Percentiles rank a stretch among this genome's conserved stretches.
Evolutionary conservation across 306 rosid species (phyloP).

Genomic region (Urtica urens): DNA sequence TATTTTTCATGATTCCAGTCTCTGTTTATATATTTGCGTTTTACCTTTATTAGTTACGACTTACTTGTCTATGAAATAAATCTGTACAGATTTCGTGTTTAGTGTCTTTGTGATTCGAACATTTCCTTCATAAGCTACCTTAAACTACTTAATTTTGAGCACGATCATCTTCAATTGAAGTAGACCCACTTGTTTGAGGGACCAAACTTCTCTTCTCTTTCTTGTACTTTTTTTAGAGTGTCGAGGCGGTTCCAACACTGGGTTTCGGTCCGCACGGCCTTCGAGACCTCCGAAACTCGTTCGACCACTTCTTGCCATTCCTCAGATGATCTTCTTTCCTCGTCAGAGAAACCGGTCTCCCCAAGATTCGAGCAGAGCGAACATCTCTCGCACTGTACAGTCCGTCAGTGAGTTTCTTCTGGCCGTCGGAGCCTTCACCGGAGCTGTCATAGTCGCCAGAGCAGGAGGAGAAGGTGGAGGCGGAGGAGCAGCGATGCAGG

Average conservation of each 20-base stretch:
- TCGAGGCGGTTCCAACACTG: conserved; percentile 84
- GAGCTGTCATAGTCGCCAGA: conserved; percentile 41
- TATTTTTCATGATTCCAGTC: no score
- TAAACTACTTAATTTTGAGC: no score
- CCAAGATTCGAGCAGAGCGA: conserved; percentile 77
- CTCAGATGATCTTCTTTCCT: conserved; percentile 76
- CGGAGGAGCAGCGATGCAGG: no score
- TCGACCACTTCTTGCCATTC: conserved; percentile 94
- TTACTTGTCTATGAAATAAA: no score
- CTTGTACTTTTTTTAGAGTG: conserved; percentile 77
- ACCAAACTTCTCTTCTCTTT: conserved; percentile 67
- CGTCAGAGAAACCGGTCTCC: conserved; percentile 71
- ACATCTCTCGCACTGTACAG: conserved; percentile 73
- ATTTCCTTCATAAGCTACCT: no score
- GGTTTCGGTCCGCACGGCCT: conserved; percentile 58
- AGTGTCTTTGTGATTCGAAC: no score
- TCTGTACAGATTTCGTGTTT: no score
- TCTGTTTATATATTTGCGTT: no score
- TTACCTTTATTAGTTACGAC: no score
- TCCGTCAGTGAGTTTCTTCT: conserved; percentile 67
- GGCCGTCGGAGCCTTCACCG: conserved; percentile 31
- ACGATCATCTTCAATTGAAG: conserved; percentile 63
- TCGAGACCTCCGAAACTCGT: conserved; percentile 67
- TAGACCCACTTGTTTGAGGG: conserved; percentile 62
- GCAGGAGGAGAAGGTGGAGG: conserved; percentile 37